Conservation (phyloP, 768 basidiomycete species). For the Trametopsis cervina region DNA sequence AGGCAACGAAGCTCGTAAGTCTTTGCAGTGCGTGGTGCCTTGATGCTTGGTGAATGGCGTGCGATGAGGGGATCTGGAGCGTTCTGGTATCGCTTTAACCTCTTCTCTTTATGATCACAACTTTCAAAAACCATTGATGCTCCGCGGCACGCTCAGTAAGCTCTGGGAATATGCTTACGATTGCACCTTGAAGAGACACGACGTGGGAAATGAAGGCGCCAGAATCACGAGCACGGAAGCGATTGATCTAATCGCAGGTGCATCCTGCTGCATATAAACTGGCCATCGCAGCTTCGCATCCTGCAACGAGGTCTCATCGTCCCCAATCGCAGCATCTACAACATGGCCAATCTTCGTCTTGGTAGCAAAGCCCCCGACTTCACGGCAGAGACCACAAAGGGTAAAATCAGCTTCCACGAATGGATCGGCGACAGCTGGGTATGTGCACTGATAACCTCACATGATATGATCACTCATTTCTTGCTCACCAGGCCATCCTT, state of each 20-base stretch:
- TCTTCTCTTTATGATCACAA: too few relatives aligned
- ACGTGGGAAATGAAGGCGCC: slow-evolving; percentile 63
- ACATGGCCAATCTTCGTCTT: slow-evolving; percentile 57
- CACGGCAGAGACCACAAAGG: slow-evolving; percentile 81
- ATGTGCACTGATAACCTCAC: slow-evolving; percentile 17
- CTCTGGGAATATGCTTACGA: background rate
- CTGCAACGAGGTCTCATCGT: too few relatives aligned
- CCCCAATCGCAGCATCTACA: slow-evolving; percentile 4
- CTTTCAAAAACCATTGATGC: background rate
- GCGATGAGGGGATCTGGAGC: slow-evolving; percentile 1
- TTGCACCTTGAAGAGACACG: background rate
- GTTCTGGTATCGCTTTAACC: background rate
- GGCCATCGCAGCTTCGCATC: too few relatives aligned
- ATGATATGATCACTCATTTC: background rate
- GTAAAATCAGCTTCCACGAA: slow-evolving; percentile 87
- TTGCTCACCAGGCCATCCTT: slow-evolving; percentile 57
- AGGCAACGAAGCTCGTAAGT: too few relatives aligned
- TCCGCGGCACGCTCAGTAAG: background rate
- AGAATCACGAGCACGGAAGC: slow-evolving; percentile 27
- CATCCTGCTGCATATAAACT: slow-evolving; percentile 16
- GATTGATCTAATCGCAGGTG: slow-evolving; percentile 6
- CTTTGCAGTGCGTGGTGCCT: background rate
- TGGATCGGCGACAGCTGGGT: slow-evolving; percentile 90
- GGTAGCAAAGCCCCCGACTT: slow-evolving; percentile 90
- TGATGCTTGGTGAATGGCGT: slow-evolving; percentile 8